Evolutionary conservation across 2,329 filamentous ascomycete species (phyloP).

Genomic region (Cercospora beticola): DNA sequence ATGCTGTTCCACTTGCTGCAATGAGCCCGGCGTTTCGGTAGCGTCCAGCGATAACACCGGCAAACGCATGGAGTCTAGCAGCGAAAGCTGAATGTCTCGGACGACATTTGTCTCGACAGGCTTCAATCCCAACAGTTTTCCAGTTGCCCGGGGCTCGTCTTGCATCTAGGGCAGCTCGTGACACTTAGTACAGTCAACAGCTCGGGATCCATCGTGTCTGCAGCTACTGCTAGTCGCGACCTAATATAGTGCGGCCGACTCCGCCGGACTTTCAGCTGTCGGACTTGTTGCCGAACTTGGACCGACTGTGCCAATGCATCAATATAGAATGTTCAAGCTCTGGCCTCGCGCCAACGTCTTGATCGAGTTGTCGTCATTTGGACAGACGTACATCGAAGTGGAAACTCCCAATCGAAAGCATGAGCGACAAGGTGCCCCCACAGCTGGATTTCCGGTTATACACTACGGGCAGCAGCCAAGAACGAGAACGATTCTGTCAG

Average conservation of each 20-base stretch:
- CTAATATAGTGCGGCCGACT: neutral
- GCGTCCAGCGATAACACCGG: neutral
- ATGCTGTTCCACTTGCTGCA: neutral
- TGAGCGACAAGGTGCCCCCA: constrained; percentile 1
- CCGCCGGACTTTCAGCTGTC: neutral
- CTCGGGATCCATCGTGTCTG: neutral
- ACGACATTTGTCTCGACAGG: neutral
- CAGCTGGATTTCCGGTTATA: constrained; percentile 15
- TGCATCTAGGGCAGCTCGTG: neutral
- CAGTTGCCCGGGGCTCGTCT: neutral
- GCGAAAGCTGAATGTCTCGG: neutral
- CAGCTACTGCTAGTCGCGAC: neutral
- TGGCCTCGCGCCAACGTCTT: neutral
- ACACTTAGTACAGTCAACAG: neutral
- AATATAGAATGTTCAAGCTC: neutral
- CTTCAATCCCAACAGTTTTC: neutral
- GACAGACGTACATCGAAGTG: neutral
- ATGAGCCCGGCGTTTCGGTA: neutral
- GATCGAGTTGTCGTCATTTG: neutral
- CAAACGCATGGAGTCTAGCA: neutral
- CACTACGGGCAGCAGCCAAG: constrained; percentile 1
- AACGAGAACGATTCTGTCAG: constrained; percentile 9
- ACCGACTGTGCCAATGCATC: neutral
- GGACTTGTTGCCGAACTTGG: neutral
- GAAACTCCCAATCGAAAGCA: neutral